Conservation (phyloP, 177 flowering plant genomes). For the Telopea speciosissima region DNA sequence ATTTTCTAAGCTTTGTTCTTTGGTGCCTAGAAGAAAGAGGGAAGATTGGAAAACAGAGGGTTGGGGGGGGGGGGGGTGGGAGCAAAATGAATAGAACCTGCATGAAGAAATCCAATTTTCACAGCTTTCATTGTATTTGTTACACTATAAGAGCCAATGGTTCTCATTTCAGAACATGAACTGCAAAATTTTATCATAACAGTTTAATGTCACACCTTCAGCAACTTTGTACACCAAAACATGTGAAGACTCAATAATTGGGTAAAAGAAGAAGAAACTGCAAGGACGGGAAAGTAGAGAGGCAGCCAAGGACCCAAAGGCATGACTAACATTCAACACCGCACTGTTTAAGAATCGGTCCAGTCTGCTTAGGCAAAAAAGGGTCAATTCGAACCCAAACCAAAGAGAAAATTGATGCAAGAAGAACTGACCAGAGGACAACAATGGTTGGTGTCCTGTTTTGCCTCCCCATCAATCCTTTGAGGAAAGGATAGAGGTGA, state of each 20-base stretch:
- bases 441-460: constrained; percentile 6
- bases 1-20: too few relatives aligned
- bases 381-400: constrained; percentile 2
- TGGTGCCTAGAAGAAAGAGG: too few relatives aligned
- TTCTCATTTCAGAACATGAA: background rate
- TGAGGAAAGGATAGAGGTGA: constrained; percentile 2
- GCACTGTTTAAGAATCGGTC: background rate
- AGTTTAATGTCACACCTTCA: background rate
- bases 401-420: background rate
- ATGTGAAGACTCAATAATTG: background rate
- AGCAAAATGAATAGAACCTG: too few relatives aligned
- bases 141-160: background rate
- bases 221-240: background rate
- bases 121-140: too few relatives aligned
- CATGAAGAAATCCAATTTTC: too few relatives aligned
- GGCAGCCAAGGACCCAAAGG: background rate
- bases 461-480: constrained; percentile 5
- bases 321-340: background rate
- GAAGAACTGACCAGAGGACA: constrained; percentile 2
- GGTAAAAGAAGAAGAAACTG: background rate
- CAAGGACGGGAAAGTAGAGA: background rate
- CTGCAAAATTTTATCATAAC: too few relatives aligned
- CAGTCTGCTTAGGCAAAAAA: background rate
- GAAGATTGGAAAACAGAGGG: too few relatives aligned
- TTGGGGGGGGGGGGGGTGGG: too few relatives aligned